A percentile compares a stretch with the other conserved stretches of the same genome.
phyloP scores from a whole-genome alignment of 2,329 filamentous ascomycete genomes.

The Diplodia intermedia region DNA sequence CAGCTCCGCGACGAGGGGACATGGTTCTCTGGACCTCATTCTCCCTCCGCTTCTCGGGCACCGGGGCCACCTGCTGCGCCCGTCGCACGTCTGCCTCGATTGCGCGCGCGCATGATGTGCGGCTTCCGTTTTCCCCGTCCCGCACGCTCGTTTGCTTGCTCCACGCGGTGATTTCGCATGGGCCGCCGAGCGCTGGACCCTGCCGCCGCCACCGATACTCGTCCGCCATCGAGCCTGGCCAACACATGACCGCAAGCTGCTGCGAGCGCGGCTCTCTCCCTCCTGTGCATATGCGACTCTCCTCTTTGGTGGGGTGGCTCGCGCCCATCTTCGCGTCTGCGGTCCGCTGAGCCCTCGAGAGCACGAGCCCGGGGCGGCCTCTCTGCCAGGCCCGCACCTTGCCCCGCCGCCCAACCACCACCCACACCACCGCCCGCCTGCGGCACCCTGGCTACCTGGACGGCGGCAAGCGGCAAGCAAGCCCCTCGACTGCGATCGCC shows the following conservation, averaged over 20 bases:
- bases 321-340: conserved; percentile 12
- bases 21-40: conserved; percentile 6
- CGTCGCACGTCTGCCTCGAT: conserved; percentile 5
- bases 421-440: conserved; percentile 13
- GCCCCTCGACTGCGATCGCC: conserved; percentile 10
- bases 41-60: conserved; percentile 8
- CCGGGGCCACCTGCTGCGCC: conserved; percentile 13
- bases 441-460: conserved; percentile 8
- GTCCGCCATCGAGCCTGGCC: conserved; percentile 2
- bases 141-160: conserved; percentile 3
- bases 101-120: conserved; percentile 30
- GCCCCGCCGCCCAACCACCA: conserved; percentile 20
- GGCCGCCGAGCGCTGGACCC: background rate
- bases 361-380: background rate
- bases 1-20: conserved; percentile 17
- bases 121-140: conserved; percentile 29
- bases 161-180: conserved; percentile 5
- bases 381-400: conserved; percentile 1
- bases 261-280: conserved; percentile 20
- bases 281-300: conserved; percentile 10
- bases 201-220: conserved; percentile 11
- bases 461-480: conserved; percentile 17
- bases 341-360: conserved; percentile 21
- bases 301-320: conserved; percentile 12
- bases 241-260: conserved; percentile 30